Evolutionary conservation across 768 basidiomycete species (phyloP), one percentile per base, ranked within the genome.

Genomic region (Tulasnella sp.): DNA sequence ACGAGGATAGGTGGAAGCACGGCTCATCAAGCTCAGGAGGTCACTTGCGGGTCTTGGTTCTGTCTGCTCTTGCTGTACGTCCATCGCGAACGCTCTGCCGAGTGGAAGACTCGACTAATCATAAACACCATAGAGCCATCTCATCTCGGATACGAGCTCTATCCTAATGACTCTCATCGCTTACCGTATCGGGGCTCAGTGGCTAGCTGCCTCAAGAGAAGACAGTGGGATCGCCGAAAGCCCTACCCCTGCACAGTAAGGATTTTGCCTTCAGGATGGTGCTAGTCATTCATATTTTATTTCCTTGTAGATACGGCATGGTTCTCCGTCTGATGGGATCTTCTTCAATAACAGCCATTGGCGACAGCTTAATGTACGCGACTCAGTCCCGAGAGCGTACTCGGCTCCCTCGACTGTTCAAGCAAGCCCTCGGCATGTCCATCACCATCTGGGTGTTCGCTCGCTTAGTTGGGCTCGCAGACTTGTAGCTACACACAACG

Each of bases 61-160:
- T 64, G 12, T 64, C 60, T n/a, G n/a, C 60, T 14, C 11, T 64
- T 34, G 60, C 31, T 28, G 60, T 64, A 18, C 12, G 60, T 64
- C 28, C 1, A 3, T 14, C 7, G n/a, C 60, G 58, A 1, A 6
- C 37, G 31, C 11, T 24, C n/a, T 60, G 28, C 58, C 31, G 28
- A 34, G n/a, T n/a, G 60, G 28, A 28, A 64, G 24, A 12, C 4
- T 31, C 7, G n/a, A 31, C 31, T 34, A 14, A 64, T 31, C 31
- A 31, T 34, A 28, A 8, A 1, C n/a, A 8, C 3, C 34, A 3
- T 31, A 64, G 60, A 64, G 28, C 60, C 60, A 64, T 31, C 60
- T 64, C 14, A 64, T 64, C 7, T 64, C 60, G 31, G 60, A 64
- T 64, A 64, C 60, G n/a, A 64, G 60, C 60, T 64, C 60, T 14